These are phyloP conservation scores for Omphalotus guepiniiformis DNA, from an alignment of 768 basidiomycete species.

Conservation along the genomic window DNA sequence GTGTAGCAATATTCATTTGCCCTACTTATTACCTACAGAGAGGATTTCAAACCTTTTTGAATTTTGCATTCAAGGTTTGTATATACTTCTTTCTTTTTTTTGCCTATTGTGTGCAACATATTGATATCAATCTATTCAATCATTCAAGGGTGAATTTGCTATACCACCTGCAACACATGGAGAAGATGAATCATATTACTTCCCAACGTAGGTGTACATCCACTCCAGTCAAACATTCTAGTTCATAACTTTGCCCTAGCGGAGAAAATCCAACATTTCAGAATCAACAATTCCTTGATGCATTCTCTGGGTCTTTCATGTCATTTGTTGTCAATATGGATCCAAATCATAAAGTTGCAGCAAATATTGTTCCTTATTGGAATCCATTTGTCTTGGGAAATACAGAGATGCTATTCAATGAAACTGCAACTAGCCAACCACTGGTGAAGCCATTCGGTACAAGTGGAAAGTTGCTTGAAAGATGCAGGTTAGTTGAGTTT, in stretches of 20 bases:
- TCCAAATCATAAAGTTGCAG: constrained; percentile 14
- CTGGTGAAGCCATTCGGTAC: constrained; percentile 16
- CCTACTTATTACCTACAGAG: constrained; percentile 28
- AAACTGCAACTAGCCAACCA: constrained; percentile 8
- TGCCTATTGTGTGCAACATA: background rate
- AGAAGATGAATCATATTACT: constrained; percentile 15
- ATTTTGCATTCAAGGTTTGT: constrained; percentile 29
- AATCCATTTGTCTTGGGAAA: background rate
- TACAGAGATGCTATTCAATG: constrained; percentile 29
- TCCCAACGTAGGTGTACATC: constrained; percentile 9
- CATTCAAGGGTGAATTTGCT: constrained; percentile 21
- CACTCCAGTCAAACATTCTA: background rate
- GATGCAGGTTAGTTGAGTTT: constrained; percentile 17
- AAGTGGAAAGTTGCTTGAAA: constrained; percentile 12
- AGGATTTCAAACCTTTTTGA: constrained; percentile 26
- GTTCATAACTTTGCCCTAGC: background rate
- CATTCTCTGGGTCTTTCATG: constrained; percentile 19
- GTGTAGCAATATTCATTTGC: constrained; percentile 31
- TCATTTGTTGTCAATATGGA: constrained; percentile 16
- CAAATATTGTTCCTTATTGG: constrained; percentile 19
- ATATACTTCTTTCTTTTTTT: background rate
- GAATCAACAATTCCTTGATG: constrained; percentile 18
- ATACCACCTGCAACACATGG: constrained; percentile 19
- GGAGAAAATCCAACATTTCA: constrained; percentile 8
- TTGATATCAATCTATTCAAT: background rate